These are phyloP conservation scores for Talaromyces sp. DNA, from an alignment of 2,329 filamentous ascomycete species.

Conservation along the genomic window DNA sequence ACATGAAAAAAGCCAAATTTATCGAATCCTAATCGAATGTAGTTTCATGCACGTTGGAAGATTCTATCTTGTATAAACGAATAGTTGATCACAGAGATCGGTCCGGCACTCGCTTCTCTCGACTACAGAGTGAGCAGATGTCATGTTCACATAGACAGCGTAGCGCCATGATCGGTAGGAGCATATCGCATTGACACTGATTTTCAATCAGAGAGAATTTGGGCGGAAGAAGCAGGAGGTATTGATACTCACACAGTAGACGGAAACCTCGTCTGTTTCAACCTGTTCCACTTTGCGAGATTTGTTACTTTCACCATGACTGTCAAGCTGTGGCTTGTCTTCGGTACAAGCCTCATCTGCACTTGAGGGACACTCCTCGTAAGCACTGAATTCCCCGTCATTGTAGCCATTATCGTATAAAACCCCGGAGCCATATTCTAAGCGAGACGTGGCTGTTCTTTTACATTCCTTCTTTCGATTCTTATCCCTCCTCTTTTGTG, in stretches of 20 bases:
- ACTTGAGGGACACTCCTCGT: conserved; percentile 5
- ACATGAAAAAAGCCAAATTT: neutral
- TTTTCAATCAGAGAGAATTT: neutral
- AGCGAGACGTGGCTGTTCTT: neutral
- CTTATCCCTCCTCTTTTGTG: conserved; percentile 18
- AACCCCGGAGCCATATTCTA: neutral
- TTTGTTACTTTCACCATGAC: neutral
- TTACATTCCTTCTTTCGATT: conserved; percentile 13
- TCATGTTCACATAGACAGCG: neutral
- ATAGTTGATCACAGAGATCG: neutral
- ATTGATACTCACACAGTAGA: conserved; percentile 4
- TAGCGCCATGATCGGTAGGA: neutral
- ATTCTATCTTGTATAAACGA: neutral
- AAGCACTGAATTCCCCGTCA: neutral
- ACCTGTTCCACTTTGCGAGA: neutral
- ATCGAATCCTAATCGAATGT: neutral
- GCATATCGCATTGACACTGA: neutral
- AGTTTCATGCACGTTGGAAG: neutral
- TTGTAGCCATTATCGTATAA: neutral
- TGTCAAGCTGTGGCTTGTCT: neutral
- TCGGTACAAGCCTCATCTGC: neutral
- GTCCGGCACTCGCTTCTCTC: neutral
- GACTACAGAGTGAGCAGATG: neutral
- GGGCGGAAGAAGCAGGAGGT: neutral
- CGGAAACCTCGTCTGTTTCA: neutral